Conservation (phyloP, 371 early-diverging fungal genomes). For the Rhizomucor miehei region DNA sequence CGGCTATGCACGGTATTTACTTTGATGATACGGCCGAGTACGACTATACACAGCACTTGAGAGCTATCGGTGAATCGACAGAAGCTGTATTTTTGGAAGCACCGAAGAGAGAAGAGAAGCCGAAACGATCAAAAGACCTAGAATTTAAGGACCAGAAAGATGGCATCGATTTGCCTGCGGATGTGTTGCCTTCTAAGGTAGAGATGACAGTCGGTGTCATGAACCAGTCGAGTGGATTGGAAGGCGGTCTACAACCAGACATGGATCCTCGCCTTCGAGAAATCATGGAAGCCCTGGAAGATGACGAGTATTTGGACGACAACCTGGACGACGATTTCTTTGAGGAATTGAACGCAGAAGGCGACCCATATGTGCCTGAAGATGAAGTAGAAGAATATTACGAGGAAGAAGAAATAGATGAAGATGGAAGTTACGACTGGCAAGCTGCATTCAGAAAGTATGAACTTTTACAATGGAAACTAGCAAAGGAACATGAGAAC, state of each 20-base stretch:
- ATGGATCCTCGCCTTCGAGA: slow-evolving; percentile 83
- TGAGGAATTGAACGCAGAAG: slow-evolving; percentile 55
- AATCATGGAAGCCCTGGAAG: slow-evolving; percentile 87
- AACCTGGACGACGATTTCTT: slow-evolving; percentile 78
- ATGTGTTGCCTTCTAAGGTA: slow-evolving; percentile 69
- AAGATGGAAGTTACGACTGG: slow-evolving; percentile 54
- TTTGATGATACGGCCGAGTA: slow-evolving; percentile 82
- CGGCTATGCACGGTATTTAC: slow-evolving; percentile 84
- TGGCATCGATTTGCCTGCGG: slow-evolving; percentile 64
- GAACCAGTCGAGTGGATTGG: slow-evolving; percentile 39
- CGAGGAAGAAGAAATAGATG: slow-evolving; percentile 48
- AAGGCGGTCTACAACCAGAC: slow-evolving; percentile 70
- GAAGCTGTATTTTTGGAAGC: slow-evolving; percentile 82
- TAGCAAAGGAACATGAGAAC: neutral
- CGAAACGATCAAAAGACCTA: slow-evolving; percentile 20
- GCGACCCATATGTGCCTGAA: slow-evolving; percentile 38
- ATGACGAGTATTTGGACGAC: slow-evolving; percentile 81
- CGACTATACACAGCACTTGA: slow-evolving; percentile 92
- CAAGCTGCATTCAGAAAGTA: slow-evolving; percentile 72
- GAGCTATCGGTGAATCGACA: slow-evolving; percentile 73
- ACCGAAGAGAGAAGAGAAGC: slow-evolving; percentile 39
- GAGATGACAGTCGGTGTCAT: slow-evolving; percentile 52
- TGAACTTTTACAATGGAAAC: no score
- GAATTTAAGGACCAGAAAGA: slow-evolving; percentile 19
- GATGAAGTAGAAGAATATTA: slow-evolving; percentile 47